These are phyloP conservation scores for Pythium sukuiense DNA, from an alignment of 352 stramenopile species.

Conservation along the genomic window DNA sequence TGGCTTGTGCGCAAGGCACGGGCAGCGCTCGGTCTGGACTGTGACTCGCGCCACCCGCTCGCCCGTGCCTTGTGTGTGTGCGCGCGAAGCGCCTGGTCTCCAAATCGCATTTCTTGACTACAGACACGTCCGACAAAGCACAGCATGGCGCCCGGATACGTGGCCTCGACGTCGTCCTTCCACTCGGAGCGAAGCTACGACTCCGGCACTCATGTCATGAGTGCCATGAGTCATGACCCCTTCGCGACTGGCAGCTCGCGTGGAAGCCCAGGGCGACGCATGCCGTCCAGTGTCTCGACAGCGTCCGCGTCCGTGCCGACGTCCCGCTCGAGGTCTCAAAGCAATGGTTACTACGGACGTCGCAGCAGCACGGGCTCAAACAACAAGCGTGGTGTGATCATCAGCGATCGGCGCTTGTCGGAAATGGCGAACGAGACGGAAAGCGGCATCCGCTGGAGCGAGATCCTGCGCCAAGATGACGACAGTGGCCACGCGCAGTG, in stretches of 20 bases:
- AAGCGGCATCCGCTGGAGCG: neutral
- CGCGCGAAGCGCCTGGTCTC: too few species aligned
- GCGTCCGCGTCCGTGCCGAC: neutral
- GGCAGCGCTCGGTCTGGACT: neutral
- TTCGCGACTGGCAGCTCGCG: neutral
- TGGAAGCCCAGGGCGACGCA: neutral
- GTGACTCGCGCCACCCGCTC: too few species aligned
- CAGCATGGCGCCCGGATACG: neutral
- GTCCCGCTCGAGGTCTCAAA: neutral
- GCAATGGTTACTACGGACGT: neutral
- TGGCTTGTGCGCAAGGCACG: neutral
- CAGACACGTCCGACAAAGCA: neutral
- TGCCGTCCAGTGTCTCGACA: neutral
- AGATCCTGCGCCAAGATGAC: constrained; percentile 6
- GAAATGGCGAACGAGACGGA: constrained; percentile 8
- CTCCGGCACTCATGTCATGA: neutral
- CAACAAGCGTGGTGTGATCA: neutral
- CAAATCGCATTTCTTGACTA: neutral
- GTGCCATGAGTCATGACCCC: neutral
- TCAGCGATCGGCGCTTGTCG: constrained; percentile 10
- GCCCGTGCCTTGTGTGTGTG: too few species aligned
- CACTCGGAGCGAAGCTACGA: neutral
- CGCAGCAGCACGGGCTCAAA: neutral
- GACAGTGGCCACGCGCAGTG: constrained; percentile 4
- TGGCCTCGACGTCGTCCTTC: neutral